Percentiles rank a stretch among this genome's conserved stretches.
phyloP scores from a whole-genome alignment of 2,329 filamentous ascomycete genomes.

The Dryadomyces quercus-mongolicae region DNA sequence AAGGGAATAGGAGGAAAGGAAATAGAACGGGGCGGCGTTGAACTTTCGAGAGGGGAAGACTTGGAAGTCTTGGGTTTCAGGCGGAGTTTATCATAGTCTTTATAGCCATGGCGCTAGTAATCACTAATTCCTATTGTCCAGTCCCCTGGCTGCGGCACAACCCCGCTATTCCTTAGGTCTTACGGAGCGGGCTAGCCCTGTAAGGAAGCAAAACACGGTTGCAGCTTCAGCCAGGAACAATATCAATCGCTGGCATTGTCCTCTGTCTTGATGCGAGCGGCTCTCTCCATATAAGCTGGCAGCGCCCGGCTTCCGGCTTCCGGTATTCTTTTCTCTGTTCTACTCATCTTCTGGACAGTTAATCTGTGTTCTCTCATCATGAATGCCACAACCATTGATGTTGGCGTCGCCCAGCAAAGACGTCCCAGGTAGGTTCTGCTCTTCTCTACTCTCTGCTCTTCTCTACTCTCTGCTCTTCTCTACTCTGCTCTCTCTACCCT shows the following conservation, averaged over 20 bases:
- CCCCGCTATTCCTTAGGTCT: no score
- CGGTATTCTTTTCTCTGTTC: not conserved
- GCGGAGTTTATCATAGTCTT: no score
- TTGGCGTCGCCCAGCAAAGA: not conserved
- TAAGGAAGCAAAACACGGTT: not conserved
- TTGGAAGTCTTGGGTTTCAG: no score
- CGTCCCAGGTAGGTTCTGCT: not conserved
- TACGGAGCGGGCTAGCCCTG: no score
- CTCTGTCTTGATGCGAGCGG: not conserved
- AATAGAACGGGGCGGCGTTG: no score
- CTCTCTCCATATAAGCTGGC: no score
- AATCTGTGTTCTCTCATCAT: not conserved
- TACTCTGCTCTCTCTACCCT: not conserved
- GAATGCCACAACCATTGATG: not conserved
- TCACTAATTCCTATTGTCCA: no score
- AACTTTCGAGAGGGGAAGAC: no score
- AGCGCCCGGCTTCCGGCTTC: conserved; percentile 1
- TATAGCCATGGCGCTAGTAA: no score
- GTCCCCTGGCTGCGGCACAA: no score
- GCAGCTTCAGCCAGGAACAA: not conserved
- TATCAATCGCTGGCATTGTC: not conserved
- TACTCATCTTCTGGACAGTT: not conserved
- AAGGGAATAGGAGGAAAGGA: no score
- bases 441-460: no score
- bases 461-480: not conserved